phyloP scores from a whole-genome alignment of 2,329 filamentous ascomycete genomes.

The Byssothecium circinans region DNA sequence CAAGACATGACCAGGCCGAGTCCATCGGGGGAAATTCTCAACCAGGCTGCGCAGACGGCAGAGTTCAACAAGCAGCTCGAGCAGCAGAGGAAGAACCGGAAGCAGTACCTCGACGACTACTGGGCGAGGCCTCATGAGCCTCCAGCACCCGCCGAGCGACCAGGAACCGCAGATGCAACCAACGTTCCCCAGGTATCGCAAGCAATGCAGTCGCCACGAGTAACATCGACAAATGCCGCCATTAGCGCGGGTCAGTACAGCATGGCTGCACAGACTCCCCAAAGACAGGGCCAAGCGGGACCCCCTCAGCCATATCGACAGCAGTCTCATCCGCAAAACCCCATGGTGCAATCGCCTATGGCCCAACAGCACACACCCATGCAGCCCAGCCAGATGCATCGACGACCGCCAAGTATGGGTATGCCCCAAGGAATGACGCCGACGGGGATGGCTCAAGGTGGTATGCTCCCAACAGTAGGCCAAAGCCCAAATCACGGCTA shows the following conservation, averaged over 20 bases:
- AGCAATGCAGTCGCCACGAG: constrained; percentile 52
- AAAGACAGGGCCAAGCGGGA: constrained; percentile 66
- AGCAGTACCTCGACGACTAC: constrained; percentile 75
- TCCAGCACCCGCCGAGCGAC: constrained; percentile 56
- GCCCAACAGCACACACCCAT: constrained; percentile 67
- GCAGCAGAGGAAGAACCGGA: constrained; percentile 75
- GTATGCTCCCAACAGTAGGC: constrained; percentile 42
- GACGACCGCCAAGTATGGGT: constrained; percentile 62
- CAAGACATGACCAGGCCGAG: constrained; percentile 81
- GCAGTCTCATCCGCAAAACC: constrained; percentile 69
- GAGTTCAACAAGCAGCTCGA: constrained; percentile 88
- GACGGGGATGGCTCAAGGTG: constrained; percentile 38
- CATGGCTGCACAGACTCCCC: constrained; percentile 58
- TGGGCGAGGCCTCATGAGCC: constrained; percentile 85
- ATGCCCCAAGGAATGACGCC: constrained; percentile 39
- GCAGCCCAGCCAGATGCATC: constrained; percentile 64
- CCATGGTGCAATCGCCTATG: constrained; percentile 72
- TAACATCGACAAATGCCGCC: constrained; percentile 61
- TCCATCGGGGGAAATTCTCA: constrained; percentile 75
- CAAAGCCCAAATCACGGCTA: constrained; percentile 53
- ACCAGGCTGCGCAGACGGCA: constrained; percentile 83
- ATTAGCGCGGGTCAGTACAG: constrained; percentile 58
- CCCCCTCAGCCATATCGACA: constrained; percentile 68
- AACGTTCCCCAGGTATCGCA: constrained; percentile 46
- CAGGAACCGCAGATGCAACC: constrained; percentile 43